Percentiles rank a stretch among this genome's conserved stretches.
These are phyloP conservation scores for Dovyalis caffra DNA, from an alignment of 345 rosid species.

Conservation along the genomic window DNA sequence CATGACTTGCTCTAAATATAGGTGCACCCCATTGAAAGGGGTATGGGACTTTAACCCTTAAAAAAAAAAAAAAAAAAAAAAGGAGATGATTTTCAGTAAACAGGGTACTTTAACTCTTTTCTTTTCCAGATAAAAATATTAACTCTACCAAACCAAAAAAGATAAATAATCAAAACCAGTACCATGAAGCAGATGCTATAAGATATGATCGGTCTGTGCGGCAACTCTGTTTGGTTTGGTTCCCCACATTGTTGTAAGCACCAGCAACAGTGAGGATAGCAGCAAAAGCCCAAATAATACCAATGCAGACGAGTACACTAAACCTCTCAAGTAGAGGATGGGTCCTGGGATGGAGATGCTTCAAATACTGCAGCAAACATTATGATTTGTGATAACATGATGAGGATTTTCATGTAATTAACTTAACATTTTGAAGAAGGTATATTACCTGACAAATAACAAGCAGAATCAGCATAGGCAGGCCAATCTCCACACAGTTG, in stretches of 20 bases:
- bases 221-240: slow-evolving; percentile 65
- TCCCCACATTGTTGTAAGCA: slow-evolving; percentile 75
- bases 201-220: slow-evolving; percentile 73
- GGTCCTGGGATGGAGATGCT: slow-evolving; percentile 29
- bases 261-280: slow-evolving; percentile 89
- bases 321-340: slow-evolving; percentile 66
- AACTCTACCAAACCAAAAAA: background rate
- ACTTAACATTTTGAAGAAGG: slow-evolving; percentile 1
- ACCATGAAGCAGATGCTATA: slow-evolving; percentile 87
- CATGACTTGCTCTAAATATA: slow-evolving; percentile 87
- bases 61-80: slow-evolving; percentile 22
- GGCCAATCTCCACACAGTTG: slow-evolving; percentile 84
- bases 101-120: background rate
- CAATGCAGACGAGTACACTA: slow-evolving; percentile 78
- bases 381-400: slow-evolving; percentile 2
- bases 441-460: slow-evolving; percentile 59
- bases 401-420: background rate
- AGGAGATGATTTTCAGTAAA: background rate
- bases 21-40: slow-evolving; percentile 99
- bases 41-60: slow-evolving; percentile 84
- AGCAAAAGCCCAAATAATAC: slow-evolving; percentile 86
- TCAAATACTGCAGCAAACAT: slow-evolving; percentile 59
- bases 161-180: slow-evolving; percentile 15
- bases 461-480: slow-evolving; percentile 87
- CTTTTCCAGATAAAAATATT: background rate